These are phyloP conservation scores for Fusarium sp. DNA, from an alignment of 2,329 filamentous ascomycete species.

Conservation along the genomic window DNA sequence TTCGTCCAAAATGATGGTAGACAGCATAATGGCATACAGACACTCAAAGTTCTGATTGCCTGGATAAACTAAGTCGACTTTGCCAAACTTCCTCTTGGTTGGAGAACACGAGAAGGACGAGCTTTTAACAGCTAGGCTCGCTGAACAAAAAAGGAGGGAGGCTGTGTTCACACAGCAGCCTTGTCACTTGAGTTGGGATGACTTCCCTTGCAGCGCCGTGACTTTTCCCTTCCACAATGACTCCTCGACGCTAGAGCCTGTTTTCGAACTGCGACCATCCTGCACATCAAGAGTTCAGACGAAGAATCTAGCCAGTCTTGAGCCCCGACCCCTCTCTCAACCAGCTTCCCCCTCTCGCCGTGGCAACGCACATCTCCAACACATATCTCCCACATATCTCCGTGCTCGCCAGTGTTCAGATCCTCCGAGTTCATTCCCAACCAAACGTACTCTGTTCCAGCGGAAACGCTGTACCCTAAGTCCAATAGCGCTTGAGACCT, in stretches of 20 bases:
- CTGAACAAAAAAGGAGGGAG: neutral
- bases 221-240: neutral
- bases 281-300: neutral
- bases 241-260: neutral
- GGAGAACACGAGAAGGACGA: accelerated
- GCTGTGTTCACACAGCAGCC: neutral
- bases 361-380: neutral
- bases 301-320: neutral
- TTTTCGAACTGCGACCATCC: neutral
- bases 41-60: neutral
- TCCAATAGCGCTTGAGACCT: neutral
- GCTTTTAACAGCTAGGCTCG: neutral
- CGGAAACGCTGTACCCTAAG: neutral
- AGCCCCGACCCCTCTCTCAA: neutral
- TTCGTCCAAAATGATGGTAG: neutral
- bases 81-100: accelerated
- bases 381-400: neutral
- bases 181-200: neutral
- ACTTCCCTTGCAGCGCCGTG: neutral
- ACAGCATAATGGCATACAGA: neutral
- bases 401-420: neutral
- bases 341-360: neutral
- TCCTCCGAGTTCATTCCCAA: neutral
- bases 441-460: neutral
- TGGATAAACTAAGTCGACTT: neutral